phyloP scores from a whole-genome alignment of 2,329 filamentous ascomycete genomes.

The Pyrenochaeta sp. region DNA sequence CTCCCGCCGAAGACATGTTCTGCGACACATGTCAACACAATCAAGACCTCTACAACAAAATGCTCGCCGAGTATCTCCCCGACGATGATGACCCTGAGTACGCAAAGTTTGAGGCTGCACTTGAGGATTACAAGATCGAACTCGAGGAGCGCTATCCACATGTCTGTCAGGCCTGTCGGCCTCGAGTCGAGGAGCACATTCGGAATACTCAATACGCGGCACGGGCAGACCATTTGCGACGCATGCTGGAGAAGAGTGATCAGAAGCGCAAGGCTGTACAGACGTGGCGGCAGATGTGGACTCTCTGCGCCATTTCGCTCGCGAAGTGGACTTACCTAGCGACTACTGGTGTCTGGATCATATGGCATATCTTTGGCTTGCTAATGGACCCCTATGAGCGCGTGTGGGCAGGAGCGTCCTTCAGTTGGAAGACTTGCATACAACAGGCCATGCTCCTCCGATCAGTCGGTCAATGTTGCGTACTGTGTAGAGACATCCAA shows the following conservation, averaged over 20 bases:
- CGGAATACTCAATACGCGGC: conserved; percentile 78
- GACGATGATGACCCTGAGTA: conserved; percentile 72
- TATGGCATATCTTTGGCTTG: conserved; percentile 45
- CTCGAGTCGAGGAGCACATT: conserved; percentile 73
- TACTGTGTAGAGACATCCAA: conserved; percentile 28
- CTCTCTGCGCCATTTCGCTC: conserved; percentile 54
- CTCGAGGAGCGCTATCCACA: conserved; percentile 88
- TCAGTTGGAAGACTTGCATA: conserved; percentile 28
- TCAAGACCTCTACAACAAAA: conserved; percentile 79
- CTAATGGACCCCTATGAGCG: conserved; percentile 24
- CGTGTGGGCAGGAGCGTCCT: conserved; percentile 5
- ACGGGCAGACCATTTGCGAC: conserved; percentile 79
- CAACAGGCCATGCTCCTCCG: conserved; percentile 24
- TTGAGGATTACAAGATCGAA: conserved; percentile 72
- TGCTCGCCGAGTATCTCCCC: conserved; percentile 81
- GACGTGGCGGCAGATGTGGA: conserved; percentile 52
- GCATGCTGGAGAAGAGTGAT: conserved; percentile 71
- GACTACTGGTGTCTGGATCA: conserved; percentile 40
- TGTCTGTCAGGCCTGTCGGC: conserved; percentile 82
- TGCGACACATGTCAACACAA: conserved; percentile 88
- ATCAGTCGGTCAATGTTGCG: conserved; percentile 35
- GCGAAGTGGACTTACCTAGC: conserved; percentile 54
- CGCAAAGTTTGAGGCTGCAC: conserved; percentile 69
- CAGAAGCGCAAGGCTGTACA: conserved; percentile 27
- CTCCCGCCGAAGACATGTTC: conserved; percentile 56